Evolutionary conservation across 2,329 filamentous ascomycete species (phyloP), one percentile per base, ranked within the genome.

Genomic region (Colletotrichum sp.): DNA sequence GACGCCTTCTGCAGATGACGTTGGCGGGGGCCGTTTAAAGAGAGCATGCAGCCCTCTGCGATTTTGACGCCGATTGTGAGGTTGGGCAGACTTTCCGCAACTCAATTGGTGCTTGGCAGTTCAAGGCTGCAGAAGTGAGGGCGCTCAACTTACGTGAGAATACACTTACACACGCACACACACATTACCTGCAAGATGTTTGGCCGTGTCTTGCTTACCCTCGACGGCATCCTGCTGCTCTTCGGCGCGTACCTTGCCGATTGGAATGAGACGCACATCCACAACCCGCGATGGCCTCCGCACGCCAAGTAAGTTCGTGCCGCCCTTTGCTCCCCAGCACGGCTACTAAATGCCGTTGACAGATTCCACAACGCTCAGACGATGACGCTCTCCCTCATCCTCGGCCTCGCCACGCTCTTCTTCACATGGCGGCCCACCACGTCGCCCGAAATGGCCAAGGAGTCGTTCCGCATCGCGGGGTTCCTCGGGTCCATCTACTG

Each of bases 301-400:
- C 86, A 88, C 72, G 86, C 86, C 8, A 88, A 87, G 86, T 87
- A 28, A 28, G 26, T 26, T n/a, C 26, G 5, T 26, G 26, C 6
- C 26, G 26, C 26, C 6, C 26, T 26, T 26, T 26, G 26, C 26
- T 26, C 26, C 26, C 5, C 26, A 26, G 6, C 26, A 26, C 6
- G 26, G 26, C 26, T 26, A 26, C 26, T 26, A 26, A 26, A 26
- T 62, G 44, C 18, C 30, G 52, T 32, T 32, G 15, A 39, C 73
- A 84, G 84, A 71, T 87, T 87, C 77, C 86, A 87, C 80, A 85
- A 84, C 69, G 86, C 81, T 60, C 86, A 87, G 73, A 87, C 85
- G 18, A 87, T 87, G 69, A 82, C 78, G 21, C 80, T 88, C n/a
- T 85, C 86, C 15, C 72, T 86, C 4, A 70, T 83, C 36, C 84